phyloP scores from a whole-genome alignment of 495 filamentous ascomycete genomes.

The Tuber umbilicatum region DNA sequence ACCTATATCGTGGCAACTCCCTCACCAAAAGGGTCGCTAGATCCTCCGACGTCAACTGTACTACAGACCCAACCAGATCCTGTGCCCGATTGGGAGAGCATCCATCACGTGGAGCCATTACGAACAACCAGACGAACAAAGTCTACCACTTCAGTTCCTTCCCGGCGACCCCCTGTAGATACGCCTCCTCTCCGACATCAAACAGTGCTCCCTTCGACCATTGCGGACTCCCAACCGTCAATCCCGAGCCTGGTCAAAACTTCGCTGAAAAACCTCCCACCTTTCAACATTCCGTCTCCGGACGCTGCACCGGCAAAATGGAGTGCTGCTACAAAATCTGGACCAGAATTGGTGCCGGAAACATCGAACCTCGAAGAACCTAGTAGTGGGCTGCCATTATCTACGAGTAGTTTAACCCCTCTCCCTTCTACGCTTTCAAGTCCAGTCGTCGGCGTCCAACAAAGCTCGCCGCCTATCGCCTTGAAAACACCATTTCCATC shows the following conservation, averaged over 20 bases:
- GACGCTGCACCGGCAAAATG: not conserved
- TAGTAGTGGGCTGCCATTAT: conserved; percentile 10
- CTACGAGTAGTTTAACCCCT: conserved; percentile 22
- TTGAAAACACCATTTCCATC: conserved; percentile 1
- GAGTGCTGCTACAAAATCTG: not conserved
- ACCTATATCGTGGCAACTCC: not conserved
- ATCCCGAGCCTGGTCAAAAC: conserved; percentile 7
- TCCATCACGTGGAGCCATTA: not conserved
- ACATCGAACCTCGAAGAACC: conserved; percentile 13
- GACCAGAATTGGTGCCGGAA: conserved; percentile 34
- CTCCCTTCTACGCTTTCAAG: conserved; percentile 15
- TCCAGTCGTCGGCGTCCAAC: conserved; percentile 2
- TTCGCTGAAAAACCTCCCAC: conserved; percentile 28
- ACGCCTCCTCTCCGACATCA: not conserved
- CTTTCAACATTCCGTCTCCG: conserved; percentile 36
- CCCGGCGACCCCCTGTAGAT: not conserved
- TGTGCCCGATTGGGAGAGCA: not conserved
- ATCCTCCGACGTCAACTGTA: not conserved
- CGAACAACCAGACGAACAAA: not conserved
- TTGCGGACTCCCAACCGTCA: conserved; percentile 13
- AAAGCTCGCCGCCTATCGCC: conserved; percentile 1
- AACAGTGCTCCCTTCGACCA: not conserved
- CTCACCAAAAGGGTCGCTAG: not conserved
- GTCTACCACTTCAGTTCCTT: not conserved
- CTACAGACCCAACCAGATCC: not conserved